phyloP scores from a whole-genome alignment of 129 eudicot genomes.

The Centrapalus pauciflorus region DNA sequence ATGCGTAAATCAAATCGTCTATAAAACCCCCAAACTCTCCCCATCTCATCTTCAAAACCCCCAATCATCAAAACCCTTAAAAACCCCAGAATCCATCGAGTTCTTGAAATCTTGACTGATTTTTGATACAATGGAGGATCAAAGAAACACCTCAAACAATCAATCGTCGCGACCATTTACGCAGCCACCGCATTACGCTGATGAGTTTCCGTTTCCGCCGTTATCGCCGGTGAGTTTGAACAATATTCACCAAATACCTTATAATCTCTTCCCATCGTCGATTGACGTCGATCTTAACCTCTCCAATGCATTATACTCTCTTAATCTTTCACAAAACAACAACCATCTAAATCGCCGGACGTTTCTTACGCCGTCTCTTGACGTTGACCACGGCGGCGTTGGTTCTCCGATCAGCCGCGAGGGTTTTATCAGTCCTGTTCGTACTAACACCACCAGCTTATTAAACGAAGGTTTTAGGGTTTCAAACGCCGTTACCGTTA shows the following conservation, averaged over 20 bases:
- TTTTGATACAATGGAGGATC: conserved; percentile 5
- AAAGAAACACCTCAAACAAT: conserved; percentile 6
- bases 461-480: conserved; percentile 6
- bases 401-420: conserved; percentile 7
- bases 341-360: background rate
- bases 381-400: background rate
- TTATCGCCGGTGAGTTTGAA: conserved; percentile 6
- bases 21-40: conserved; percentile 6
- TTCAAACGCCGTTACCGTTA: conserved; percentile 2
- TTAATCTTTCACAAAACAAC: conserved; percentile 4
- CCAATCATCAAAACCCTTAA: background rate
- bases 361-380: background rate
- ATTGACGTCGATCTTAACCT: conserved; percentile 21
- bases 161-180: background rate
- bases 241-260: background rate
- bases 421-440: conserved; percentile 14
- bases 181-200: background rate
- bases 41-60: background rate
- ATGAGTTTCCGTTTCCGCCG: conserved; percentile 8
- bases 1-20: conserved; percentile 5
- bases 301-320: background rate
- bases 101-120: background rate
- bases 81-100: background rate
- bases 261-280: conserved; percentile 16
- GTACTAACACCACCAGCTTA: background rate